Evolutionary conservation across 768 basidiomycete species (phyloP).

Genomic region (Polyporus arcularius): DNA sequence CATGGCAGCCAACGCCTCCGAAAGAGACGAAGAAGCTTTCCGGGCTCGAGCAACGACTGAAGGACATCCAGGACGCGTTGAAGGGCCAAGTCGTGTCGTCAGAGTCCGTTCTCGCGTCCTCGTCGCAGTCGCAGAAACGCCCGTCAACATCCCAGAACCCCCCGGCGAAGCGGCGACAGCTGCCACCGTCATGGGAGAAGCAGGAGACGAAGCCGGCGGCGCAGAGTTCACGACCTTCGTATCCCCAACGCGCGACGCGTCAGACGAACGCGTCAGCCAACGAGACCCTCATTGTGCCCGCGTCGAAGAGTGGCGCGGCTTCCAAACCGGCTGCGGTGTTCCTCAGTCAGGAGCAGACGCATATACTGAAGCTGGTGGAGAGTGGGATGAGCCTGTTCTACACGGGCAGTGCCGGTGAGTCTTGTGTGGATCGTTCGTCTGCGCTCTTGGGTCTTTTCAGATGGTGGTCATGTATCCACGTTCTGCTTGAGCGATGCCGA

Average conservation of each 20-base stretch:
- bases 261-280: slow-evolving; percentile 13
- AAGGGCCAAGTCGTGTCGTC: slow-evolving; percentile 27
- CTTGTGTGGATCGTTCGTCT: background rate
- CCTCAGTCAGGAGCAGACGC: slow-evolving; percentile 84
- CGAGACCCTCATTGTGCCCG: slow-evolving; percentile 25
- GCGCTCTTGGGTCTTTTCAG: too few relatives aligned
- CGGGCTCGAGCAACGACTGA: slow-evolving; percentile 44
- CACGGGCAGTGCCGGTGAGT: slow-evolving; percentile 93
- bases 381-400: slow-evolving; percentile 84
- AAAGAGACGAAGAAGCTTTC: slow-evolving; percentile 10
- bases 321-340: slow-evolving; percentile 45
- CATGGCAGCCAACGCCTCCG: slow-evolving; percentile 20
- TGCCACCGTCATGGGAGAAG: slow-evolving; percentile 53
- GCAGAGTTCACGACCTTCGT: slow-evolving; percentile 1
- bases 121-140: slow-evolving; percentile 35
- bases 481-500: too few relatives aligned
- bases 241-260: slow-evolving; percentile 1
- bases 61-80: slow-evolving; percentile 61
- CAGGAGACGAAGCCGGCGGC: slow-evolving; percentile 1
- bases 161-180: slow-evolving; percentile 53
- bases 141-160: slow-evolving; percentile 24
- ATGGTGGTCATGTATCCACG: too few relatives aligned
- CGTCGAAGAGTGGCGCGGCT: slow-evolving; percentile 13
- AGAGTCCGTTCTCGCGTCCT: slow-evolving; percentile 5
- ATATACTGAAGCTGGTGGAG: slow-evolving; percentile 78